Evolutionary conservation across 108 stramenopile genomes (phyloP).

Genomic region (Cyclotella choctawhatcheeana): DNA sequence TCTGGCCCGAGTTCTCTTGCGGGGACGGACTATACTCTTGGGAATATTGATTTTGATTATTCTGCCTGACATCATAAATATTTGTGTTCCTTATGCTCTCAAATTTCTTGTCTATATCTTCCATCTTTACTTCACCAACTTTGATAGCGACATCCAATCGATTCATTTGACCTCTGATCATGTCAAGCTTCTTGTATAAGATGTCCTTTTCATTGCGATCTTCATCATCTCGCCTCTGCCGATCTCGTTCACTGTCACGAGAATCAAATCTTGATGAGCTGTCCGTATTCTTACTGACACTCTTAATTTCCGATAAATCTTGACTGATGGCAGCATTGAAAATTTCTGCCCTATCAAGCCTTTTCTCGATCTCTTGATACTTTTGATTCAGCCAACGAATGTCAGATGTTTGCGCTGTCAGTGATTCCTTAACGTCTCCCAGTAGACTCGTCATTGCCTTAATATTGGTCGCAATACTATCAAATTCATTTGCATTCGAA

Average conservation of each 20-base stretch:
- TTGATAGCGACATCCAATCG: slow-evolving; percentile 7
- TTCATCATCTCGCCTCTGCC: too few relatives aligned
- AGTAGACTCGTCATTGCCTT: slow-evolving; percentile 30
- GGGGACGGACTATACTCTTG: too few relatives aligned
- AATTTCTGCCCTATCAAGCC: slow-evolving; percentile 20
- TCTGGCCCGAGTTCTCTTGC: not conserved
- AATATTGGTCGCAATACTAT: slow-evolving; percentile 22
- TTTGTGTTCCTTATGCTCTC: not conserved
- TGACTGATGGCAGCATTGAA: slow-evolving; percentile 4
- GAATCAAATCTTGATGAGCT: slow-evolving; percentile 4
- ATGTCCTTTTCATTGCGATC: not conserved
- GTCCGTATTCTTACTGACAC: not conserved
- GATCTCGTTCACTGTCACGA: not conserved
- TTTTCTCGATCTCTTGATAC: slow-evolving; percentile 17
- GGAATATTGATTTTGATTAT: too few relatives aligned
- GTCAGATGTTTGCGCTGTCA: slow-evolving; percentile 11
- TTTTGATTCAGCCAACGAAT: slow-evolving; percentile 20
- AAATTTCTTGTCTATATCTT: slow-evolving; percentile 4
- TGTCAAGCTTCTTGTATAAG: not conserved
- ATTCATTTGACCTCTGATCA: not conserved
- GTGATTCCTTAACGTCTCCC: slow-evolving; percentile 23
- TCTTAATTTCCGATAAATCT: not conserved
- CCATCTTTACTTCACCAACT: slow-evolving; percentile 11
- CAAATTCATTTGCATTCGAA: slow-evolving; percentile 7
- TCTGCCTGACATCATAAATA: not conserved